Evolutionary conservation across 2,329 filamentous ascomycete genomes (phyloP).

Genomic region (Zasmidium cellare): DNA sequence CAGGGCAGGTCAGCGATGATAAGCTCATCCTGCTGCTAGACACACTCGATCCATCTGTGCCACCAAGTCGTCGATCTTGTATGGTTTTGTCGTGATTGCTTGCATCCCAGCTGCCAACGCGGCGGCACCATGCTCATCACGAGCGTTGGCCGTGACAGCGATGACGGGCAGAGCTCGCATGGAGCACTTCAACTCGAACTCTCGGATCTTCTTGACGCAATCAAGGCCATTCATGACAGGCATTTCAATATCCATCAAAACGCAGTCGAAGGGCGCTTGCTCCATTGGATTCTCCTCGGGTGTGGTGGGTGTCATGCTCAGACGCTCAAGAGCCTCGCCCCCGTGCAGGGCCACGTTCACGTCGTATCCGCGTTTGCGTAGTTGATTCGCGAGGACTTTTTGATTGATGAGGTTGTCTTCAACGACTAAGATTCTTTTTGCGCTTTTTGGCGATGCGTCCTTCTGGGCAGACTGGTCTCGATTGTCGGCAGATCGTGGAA

Average conservation of each 20-base stretch:
- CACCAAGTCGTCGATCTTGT: constrained; percentile 23
- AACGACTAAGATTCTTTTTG: constrained; percentile 18
- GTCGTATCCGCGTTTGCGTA: constrained; percentile 25
- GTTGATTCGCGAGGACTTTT: constrained; percentile 28
- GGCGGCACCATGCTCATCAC: constrained; percentile 27
- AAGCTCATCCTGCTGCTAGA: background rate
- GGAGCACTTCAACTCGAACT: constrained; percentile 19
- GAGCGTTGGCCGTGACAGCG: constrained; percentile 32
- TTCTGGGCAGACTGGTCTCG: too few relatives aligned
- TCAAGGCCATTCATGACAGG: constrained; percentile 32
- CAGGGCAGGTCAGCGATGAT: too few relatives aligned
- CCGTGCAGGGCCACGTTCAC: constrained; percentile 28
- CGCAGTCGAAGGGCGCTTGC: constrained; percentile 19
- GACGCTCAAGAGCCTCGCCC: constrained; percentile 27
- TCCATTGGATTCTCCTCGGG: background rate
- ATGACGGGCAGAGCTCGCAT: constrained; percentile 26
- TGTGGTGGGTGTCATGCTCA: constrained; percentile 13
- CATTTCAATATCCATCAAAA: constrained; percentile 36
- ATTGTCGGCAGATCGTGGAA: background rate
- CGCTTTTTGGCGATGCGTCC: background rate
- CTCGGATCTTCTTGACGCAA: constrained; percentile 27
- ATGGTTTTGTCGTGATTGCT: constrained; percentile 24
- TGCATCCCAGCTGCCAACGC: constrained; percentile 31
- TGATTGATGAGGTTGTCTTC: constrained; percentile 35
- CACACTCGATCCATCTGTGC: constrained; percentile 18